Evolutionary conservation across 1,284 basidiomycete genomes (phyloP).

Genomic region (Vanrija pseudolonga): DNA sequence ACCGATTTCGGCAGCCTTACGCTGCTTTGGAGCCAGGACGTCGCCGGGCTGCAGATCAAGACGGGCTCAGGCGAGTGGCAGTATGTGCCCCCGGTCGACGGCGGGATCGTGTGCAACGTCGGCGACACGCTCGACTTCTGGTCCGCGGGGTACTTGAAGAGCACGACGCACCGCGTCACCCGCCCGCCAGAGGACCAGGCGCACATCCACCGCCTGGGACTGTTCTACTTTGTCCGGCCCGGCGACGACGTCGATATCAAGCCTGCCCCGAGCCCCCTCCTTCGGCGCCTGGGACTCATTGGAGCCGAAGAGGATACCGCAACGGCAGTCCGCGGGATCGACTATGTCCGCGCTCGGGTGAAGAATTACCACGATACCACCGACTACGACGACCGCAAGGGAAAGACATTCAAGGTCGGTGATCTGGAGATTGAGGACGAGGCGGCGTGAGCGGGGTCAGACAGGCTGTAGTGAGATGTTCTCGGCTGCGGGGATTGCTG

Average conservation of each 20-base stretch:
- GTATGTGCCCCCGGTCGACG: conserved; percentile 29
- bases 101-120: conserved; percentile 34
- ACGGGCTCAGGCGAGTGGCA: conserved; percentile 26
- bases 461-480: neutral
- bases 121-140: conserved; percentile 36
- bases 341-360: conserved; percentile 11
- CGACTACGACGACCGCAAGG: conserved; percentile 2
- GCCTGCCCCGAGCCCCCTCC: conserved; percentile 24
- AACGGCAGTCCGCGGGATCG: conserved; percentile 5
- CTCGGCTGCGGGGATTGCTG: no score
- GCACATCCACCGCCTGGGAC: conserved; percentile 27
- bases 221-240: conserved; percentile 35
- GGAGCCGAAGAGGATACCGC: neutral
- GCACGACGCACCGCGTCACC: conserved; percentile 30
- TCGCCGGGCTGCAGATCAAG: conserved; percentile 35
- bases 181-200: conserved; percentile 33
- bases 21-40: conserved; percentile 33
- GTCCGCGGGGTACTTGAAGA: conserved; percentile 33
- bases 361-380: conserved; percentile 11
- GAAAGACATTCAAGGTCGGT: conserved; percentile 8
- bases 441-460: neutral
- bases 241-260: conserved; percentile 31
- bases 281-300: conserved; percentile 22
- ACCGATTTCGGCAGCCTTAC: conserved; percentile 35
- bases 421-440: conserved; percentile 15